Evolutionary conservation across 2,329 filamentous ascomycete species (phyloP).

Genomic region (Paramyrothecium roridum): DNA sequence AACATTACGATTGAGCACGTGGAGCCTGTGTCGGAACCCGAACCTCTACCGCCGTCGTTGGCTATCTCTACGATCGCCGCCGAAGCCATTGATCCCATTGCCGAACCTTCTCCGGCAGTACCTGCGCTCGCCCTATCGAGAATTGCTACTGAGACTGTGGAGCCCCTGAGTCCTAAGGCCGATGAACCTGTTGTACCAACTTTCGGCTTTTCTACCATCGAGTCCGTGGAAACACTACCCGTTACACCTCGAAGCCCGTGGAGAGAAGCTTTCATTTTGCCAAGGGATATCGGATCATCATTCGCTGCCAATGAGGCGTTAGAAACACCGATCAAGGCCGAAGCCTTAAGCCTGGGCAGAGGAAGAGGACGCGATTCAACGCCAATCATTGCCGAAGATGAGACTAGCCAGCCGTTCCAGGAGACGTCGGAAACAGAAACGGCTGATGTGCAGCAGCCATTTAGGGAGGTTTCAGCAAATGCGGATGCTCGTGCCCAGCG

Average conservation of each 20-base stretch:
- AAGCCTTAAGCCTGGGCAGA: slow-evolving; percentile 37
- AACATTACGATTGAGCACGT: slow-evolving; percentile 25
- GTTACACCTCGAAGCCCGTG: slow-evolving; percentile 47
- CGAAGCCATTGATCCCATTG: slow-evolving; percentile 31
- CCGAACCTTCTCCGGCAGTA: slow-evolving; percentile 13
- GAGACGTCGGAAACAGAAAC: slow-evolving; percentile 38
- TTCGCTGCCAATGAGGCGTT: slow-evolving; percentile 27
- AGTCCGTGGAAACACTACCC: slow-evolving; percentile 43
- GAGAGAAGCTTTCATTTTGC: slow-evolving; percentile 55
- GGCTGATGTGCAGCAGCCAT: slow-evolving; percentile 54
- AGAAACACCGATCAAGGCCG: slow-evolving; percentile 26
- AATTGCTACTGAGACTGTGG: slow-evolving; percentile 29
- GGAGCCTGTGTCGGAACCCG: slow-evolving; percentile 18
- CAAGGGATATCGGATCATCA: slow-evolving; percentile 37
- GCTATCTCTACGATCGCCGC: slow-evolving; percentile 24
- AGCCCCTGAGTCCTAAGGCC: slow-evolving; percentile 34
- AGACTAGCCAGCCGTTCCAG: slow-evolving; percentile 52
- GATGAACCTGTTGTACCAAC: slow-evolving; percentile 18
- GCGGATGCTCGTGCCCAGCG: slow-evolving; percentile 35
- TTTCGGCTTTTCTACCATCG: slow-evolving; percentile 42
- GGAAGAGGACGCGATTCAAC: slow-evolving; percentile 36
- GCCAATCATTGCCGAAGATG: slow-evolving; percentile 61
- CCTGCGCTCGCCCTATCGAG: slow-evolving; percentile 32
- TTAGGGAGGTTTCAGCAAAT: slow-evolving; percentile 64
- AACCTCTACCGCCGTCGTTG: slow-evolving; percentile 15